phyloP scores from a whole-genome alignment of 1,284 basidiomycete species.

The Cutaneotrichosporon sp. region DNA sequence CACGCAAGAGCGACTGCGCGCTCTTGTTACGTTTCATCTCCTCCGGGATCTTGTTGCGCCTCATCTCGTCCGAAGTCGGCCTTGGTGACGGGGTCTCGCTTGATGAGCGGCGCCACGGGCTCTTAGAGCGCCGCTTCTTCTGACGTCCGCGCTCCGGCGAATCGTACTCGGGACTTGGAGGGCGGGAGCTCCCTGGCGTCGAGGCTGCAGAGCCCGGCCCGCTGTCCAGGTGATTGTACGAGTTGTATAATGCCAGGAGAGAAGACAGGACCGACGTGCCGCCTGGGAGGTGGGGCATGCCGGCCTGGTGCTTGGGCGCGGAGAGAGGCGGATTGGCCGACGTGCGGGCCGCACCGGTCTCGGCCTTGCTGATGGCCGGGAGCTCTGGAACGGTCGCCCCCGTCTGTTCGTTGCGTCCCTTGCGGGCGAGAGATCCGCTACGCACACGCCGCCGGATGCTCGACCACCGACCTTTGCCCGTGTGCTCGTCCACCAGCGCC shows the following conservation, averaged over 20 bases:
- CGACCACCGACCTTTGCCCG: slow-evolving; percentile 42
- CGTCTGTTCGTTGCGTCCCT: background rate
- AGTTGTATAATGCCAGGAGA: slow-evolving; percentile 46
- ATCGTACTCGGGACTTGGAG: background rate
- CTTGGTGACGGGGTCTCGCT: background rate
- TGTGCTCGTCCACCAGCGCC: slow-evolving; percentile 51
- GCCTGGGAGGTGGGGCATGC: slow-evolving; percentile 28
- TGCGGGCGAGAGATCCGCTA: slow-evolving; percentile 6
- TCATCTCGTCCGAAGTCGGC: background rate
- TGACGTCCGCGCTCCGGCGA: background rate
- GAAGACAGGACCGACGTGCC: slow-evolving; percentile 48
- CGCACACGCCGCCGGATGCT: slow-evolving; percentile 44
- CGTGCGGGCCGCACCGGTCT: background rate
- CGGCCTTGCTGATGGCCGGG: background rate
- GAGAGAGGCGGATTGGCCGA: slow-evolving; percentile 17
- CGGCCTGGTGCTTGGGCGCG: slow-evolving; percentile 9
- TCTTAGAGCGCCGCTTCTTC: background rate
- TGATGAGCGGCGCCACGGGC: background rate
- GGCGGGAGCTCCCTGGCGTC: background rate
- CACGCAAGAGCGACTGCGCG: slow-evolving; percentile 2
- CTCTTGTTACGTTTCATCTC: slow-evolving; percentile 9
- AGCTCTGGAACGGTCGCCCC: background rate
- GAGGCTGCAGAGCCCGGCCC: background rate
- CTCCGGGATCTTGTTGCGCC: background rate
- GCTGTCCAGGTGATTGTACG: slow-evolving; percentile 29